Conservation (phyloP, 2,329 filamentous ascomycete genomes). For the Hypoxylon sp. region DNA sequence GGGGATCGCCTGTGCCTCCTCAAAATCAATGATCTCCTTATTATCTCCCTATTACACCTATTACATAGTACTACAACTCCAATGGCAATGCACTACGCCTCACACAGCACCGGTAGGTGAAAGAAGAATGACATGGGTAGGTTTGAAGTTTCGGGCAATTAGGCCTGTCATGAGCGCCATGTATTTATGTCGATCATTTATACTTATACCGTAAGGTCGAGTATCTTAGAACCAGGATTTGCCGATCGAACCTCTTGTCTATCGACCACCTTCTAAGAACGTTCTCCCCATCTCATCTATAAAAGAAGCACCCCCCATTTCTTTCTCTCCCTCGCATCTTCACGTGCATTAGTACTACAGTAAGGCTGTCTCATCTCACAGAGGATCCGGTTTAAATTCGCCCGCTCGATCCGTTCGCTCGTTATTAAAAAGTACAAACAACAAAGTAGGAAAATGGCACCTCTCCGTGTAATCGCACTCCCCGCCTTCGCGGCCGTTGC, state of each 20-base stretch:
- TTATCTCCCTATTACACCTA: conserved; percentile 28
- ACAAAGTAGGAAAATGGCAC: conserved; percentile 47
- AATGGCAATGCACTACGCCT: conserved; percentile 18
- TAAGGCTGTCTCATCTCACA: conserved; percentile 26
- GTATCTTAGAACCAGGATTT: conserved; percentile 12
- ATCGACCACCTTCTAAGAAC: conserved; percentile 38
- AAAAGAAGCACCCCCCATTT: conserved; percentile 30
- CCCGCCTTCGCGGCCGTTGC: conserved; percentile 48
- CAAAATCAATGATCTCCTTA: conserved; percentile 33
- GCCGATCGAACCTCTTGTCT: conserved; percentile 34
- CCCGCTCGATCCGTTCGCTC: conserved; percentile 37
- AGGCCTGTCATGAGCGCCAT: conserved; percentile 33
- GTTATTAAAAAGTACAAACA: conserved; percentile 23
- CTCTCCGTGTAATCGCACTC: conserved; percentile 48
- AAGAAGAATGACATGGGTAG: conserved; percentile 34
- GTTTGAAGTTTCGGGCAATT: conserved; percentile 46
- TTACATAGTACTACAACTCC: conserved; percentile 13
- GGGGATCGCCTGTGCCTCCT: conserved; percentile 10
- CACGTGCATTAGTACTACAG: conserved; percentile 9
- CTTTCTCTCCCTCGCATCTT: conserved; percentile 11
- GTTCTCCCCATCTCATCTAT: conserved; percentile 31
- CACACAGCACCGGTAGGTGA: conserved; percentile 9
- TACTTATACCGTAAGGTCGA: conserved; percentile 32
- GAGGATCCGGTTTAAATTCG: conserved; percentile 19
- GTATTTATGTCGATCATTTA: conserved; percentile 40